phyloP scores from a whole-genome alignment of 2,329 filamentous ascomycete species.

The Zymoseptoria crescenta region DNA sequence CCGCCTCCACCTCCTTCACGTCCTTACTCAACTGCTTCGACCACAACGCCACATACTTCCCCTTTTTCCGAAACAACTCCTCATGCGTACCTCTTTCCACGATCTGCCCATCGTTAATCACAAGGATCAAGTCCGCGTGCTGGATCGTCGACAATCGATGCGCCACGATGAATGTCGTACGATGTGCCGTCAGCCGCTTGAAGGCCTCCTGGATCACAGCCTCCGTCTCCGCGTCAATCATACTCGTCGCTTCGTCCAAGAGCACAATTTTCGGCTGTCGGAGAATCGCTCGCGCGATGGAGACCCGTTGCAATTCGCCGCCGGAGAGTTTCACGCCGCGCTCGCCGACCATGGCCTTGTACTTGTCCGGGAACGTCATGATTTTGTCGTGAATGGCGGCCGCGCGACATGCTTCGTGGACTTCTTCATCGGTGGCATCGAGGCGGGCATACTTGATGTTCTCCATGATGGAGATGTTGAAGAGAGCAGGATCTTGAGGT shows the following conservation, averaged over 20 bases:
- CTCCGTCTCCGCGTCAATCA: conserved; percentile 51
- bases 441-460: conserved; percentile 58
- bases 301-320: conserved; percentile 78
- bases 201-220: conserved; percentile 50
- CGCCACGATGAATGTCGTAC: conserved; percentile 72
- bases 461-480: conserved; percentile 57
- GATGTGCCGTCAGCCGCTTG: conserved; percentile 50
- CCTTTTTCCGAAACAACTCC: conserved; percentile 48
- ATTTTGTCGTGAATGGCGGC: conserved; percentile 61
- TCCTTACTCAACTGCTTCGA: conserved; percentile 27
- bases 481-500: conserved; percentile 56
- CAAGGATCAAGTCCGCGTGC: conserved; percentile 70
- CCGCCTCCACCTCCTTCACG: conserved; percentile 13
- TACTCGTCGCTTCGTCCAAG: conserved; percentile 69
- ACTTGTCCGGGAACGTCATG: conserved; percentile 54
- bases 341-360: conserved; percentile 68
- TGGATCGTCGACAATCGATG: conserved; percentile 68
- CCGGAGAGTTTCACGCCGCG: conserved; percentile 70
- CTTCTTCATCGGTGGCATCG: conserved; percentile 53
- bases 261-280: conserved; percentile 59
- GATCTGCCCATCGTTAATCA: conserved; percentile 62
- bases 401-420: conserved; percentile 52
- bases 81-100: conserved; percentile 71
- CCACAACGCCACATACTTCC: conserved; percentile 29
- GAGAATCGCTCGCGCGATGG: conserved; percentile 65